Conservation (phyloP, 148 eudicot species). For the Fagopyrum homotropicum region DNA sequence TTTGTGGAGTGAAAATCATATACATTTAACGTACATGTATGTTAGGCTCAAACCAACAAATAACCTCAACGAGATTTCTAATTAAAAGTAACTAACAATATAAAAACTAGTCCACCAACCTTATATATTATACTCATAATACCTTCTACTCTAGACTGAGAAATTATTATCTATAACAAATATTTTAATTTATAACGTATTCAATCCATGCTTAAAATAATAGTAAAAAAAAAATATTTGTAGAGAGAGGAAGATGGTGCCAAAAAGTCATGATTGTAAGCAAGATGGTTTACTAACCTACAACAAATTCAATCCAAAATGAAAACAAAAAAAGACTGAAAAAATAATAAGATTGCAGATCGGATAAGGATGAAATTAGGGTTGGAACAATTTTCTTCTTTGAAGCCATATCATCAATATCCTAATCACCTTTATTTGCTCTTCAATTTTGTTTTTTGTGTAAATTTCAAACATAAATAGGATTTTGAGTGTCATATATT, state of each 20-base stretch:
- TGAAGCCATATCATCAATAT: conserved; percentile 4
- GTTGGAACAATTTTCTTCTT: conserved; percentile 2
- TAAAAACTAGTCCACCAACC: no score
- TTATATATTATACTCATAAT: no score
- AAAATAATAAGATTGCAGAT: background rate
- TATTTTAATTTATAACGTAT: background rate
- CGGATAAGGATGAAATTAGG: conserved; percentile 6
- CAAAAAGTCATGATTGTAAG: conserved; percentile 7
- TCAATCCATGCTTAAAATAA: background rate
- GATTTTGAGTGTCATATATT: background rate
- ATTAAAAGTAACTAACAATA: no score
- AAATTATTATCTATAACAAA: no score
- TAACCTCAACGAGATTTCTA: no score
- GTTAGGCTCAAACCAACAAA: no score
- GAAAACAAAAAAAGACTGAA: background rate
- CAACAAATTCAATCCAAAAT: conserved; percentile 6
- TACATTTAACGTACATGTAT: no score
- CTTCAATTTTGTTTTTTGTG: background rate
- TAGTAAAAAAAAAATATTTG: background rate
- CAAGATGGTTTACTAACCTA: conserved; percentile 7
- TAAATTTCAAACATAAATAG: background rate
- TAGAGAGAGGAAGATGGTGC: conserved; percentile 6
- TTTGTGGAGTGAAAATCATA: no score
- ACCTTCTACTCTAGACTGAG: no score
- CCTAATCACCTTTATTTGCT: background rate